These are phyloP conservation scores for Aspergillus taichungensis DNA, from an alignment of 495 filamentous ascomycete species.

Conservation along the genomic window DNA sequence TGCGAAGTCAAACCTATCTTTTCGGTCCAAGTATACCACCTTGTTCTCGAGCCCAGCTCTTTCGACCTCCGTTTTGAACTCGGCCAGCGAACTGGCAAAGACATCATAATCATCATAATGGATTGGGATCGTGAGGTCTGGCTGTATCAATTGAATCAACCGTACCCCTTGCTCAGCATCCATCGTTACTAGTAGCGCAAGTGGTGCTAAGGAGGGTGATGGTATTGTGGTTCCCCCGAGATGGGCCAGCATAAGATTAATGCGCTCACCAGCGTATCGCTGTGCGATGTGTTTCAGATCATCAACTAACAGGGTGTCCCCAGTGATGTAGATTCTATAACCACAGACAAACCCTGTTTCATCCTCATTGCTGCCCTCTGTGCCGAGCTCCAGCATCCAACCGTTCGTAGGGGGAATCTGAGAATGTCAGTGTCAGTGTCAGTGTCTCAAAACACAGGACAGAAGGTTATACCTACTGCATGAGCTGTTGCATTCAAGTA, in stretches of 20 bases:
- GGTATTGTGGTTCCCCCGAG: slow-evolving; percentile 60
- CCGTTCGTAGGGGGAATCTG: slow-evolving; percentile 63
- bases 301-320: slow-evolving; percentile 59
- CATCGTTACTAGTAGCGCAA: slow-evolving; percentile 61
- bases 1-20: slow-evolving; percentile 49
- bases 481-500: slow-evolving; percentile 47
- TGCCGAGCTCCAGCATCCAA: slow-evolving; percentile 62
- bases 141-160: slow-evolving; percentile 50
- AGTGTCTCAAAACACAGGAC: not conserved
- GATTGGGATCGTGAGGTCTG: slow-evolving; percentile 59
- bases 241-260: slow-evolving; percentile 63
- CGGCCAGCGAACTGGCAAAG: slow-evolving; percentile 48
- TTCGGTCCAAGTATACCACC: slow-evolving; percentile 55
- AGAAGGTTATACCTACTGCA: slow-evolving; percentile 37
- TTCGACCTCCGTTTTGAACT: slow-evolving; percentile 50
- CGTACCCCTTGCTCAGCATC: slow-evolving; percentile 55
- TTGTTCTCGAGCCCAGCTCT: slow-evolving; percentile 39
- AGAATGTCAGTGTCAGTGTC: not conserved
- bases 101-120: slow-evolving; percentile 65
- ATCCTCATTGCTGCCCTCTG: slow-evolving; percentile 7
- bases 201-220: slow-evolving; percentile 41
- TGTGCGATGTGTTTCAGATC: slow-evolving; percentile 54
- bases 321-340: slow-evolving; percentile 64
- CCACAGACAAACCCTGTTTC: slow-evolving; percentile 28
- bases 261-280: slow-evolving; percentile 36